Percentiles rank a stretch among this genome's conserved stretches.
Conservation (phyloP, 805 yeast genomes). For the Sugiyamaella lignohabitans region DNA sequence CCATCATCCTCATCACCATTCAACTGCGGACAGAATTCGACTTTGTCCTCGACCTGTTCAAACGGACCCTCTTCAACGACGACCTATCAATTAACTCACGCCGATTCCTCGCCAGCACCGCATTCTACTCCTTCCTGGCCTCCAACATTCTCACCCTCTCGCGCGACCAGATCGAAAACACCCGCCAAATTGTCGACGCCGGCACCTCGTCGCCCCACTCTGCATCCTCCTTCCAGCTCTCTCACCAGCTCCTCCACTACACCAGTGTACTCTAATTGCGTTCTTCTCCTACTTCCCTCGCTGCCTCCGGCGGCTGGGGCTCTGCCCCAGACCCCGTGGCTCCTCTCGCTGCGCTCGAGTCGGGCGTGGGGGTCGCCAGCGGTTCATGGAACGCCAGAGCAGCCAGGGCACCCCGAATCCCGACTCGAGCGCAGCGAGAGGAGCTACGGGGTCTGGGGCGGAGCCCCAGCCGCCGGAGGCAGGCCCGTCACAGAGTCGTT, state of each 20-base stretch:
- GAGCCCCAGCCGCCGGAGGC: slow-evolving; percentile 1
- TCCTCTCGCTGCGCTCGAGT: neutral
- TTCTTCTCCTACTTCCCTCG: neutral
- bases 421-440: too few species aligned
- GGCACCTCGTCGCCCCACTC: neutral
- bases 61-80: neutral
- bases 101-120: neutral
- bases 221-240: neutral
- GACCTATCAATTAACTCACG: neutral
- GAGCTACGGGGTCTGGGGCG: neutral
- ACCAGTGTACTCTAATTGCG: neutral
- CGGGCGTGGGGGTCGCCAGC: too few species aligned
- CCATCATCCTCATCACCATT: neutral
- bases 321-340: neutral
- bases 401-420: too few species aligned
- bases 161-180: neutral
- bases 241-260: neutral
- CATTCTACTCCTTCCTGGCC: neutral
- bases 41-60: neutral
- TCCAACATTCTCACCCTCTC: neutral
- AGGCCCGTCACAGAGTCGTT: neutral
- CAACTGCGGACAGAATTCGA: neutral
- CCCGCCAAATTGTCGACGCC: neutral
- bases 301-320: neutral
- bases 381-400: too few species aligned